Evolutionary conservation across 2,329 filamentous ascomycete genomes (phyloP), one percentile per base, ranked within the genome.

Genomic region (Arachnomyces sp.): DNA sequence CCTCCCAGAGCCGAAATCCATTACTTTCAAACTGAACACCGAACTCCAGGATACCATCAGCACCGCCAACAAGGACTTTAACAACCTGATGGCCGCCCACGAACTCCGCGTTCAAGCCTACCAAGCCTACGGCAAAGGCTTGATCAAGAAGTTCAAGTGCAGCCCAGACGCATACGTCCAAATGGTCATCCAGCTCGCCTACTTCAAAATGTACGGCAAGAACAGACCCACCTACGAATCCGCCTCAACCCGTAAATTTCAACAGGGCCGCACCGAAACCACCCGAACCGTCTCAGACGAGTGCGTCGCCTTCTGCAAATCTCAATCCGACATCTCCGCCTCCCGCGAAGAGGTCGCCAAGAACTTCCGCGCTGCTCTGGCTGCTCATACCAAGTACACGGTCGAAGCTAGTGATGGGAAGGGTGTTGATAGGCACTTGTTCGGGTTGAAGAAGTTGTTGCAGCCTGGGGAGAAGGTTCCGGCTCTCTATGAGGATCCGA

Each of bases 101-200:
- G 84, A 98, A 64, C 81, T 98, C 34, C 79, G 85, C 15, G 89
- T 98, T 2, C 90, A 96, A 64, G 85, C 88, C 18, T 98, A 93
- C 73, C 89, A 96, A 67, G 90, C 83, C 54, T 98, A 98, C 65
- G 92, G 92, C 63, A 98, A 98, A 73, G 88, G 87, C 17, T 73
- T 98, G 46, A 96, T 98, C 75, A 98, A 98, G 80, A 93, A 95
- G 68, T 96, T 98, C 80, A 93, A 88, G 71, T 95, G 86, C 78
- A 93, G 86, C 17, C 92, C 92, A 21, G 93, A 98, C 56, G 92
- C 90, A 25, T 98, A 93, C 65, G 88, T 96, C 31, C 92, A 98
- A 69, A 92, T 98, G 87, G 72, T 95, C 63, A 98, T 98, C 63
- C 92, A 98, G 67, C 80, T 96, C 39, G 92, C 92, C 30, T 98